phyloP scores from a whole-genome alignment of 2,329 filamentous ascomycete genomes.

The Rosellinia necatrix region DNA sequence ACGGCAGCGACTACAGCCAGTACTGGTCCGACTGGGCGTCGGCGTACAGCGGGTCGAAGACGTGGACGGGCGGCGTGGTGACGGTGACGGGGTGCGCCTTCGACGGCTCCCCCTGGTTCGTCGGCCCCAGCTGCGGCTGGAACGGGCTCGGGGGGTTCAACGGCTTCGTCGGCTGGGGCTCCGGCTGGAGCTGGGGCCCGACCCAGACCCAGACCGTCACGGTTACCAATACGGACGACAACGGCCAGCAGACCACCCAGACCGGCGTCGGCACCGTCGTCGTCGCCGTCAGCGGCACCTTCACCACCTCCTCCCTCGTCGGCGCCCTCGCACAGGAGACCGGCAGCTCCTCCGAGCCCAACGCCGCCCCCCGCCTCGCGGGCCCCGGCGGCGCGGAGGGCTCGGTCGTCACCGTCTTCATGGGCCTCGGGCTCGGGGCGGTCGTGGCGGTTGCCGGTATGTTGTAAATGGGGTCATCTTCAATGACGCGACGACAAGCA shows the following conservation, averaged over 20 bases:
- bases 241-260: conserved; percentile 38
- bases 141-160: conserved; percentile 44
- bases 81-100: conserved; percentile 51
- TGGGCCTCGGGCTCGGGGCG: conserved; percentile 37
- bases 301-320: conserved; percentile 39
- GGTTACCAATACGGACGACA: conserved; percentile 38
- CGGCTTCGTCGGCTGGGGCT: conserved; percentile 48
- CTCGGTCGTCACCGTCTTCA: conserved; percentile 35
- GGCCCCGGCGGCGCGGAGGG: conserved; percentile 31
- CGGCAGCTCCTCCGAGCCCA: conserved; percentile 9
- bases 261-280: conserved; percentile 38
- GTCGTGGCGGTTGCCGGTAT: conserved; percentile 38
- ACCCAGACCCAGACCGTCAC: conserved; percentile 45
- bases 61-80: conserved; percentile 46
- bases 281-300: conserved; percentile 41
- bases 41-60: conserved; percentile 37
- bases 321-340: conserved; percentile 21
- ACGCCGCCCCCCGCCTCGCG: conserved; percentile 18
- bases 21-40: conserved; percentile 42
- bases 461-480: conserved; percentile 27
- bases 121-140: conserved; percentile 45
- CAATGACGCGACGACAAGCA: no score
- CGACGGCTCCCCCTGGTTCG: conserved; percentile 47
- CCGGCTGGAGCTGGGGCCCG: conserved; percentile 46
- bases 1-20: conserved; percentile 28